Conservation (phyloP, 148 eudicot genomes). For the Rhododendron molle region DNA sequence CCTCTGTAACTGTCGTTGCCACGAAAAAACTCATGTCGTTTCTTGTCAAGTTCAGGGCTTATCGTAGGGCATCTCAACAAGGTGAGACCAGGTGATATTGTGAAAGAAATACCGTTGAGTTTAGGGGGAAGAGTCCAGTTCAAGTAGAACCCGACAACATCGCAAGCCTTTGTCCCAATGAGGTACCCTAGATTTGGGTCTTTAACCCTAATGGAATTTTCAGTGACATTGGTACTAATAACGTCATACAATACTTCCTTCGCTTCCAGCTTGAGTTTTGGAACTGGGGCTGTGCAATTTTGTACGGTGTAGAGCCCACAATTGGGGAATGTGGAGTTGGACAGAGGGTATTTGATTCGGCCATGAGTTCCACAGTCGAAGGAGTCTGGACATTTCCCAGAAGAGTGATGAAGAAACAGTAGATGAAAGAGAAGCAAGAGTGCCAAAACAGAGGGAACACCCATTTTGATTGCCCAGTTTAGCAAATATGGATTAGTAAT, state of each 20-base stretch:
- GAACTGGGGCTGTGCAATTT: slow-evolving; percentile 17
- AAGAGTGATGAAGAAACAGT: slow-evolving; percentile 2
- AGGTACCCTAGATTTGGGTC: neutral
- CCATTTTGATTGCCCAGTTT: neutral
- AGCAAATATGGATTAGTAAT: neutral
- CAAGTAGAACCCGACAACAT: neutral
- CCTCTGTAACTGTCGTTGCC: neutral
- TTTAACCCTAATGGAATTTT: neutral
- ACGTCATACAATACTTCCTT: neutral
- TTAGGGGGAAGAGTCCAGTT: slow-evolving; percentile 7
- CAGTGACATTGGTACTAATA: neutral
- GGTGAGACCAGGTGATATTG: slow-evolving; percentile 1
- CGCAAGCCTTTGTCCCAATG: neutral
- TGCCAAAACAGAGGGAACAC: neutral
- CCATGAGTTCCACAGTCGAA: slow-evolving; percentile 27
- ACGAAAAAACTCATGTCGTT: neutral
- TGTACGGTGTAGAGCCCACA: slow-evolving; percentile 31
- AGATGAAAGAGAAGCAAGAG: neutral
- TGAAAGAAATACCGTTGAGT: slow-evolving; percentile 5
- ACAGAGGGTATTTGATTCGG: slow-evolving; percentile 27
- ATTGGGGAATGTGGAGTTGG: neutral
- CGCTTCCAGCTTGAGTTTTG: slow-evolving; percentile 14
- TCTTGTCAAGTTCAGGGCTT: neutral
- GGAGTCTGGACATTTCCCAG: slow-evolving; percentile 25
- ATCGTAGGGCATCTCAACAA: slow-evolving; percentile 25